These are phyloP conservation scores for Eruca vesicaria DNA, from an alignment of 441 rosid genomes.

Conservation along the genomic window DNA sequence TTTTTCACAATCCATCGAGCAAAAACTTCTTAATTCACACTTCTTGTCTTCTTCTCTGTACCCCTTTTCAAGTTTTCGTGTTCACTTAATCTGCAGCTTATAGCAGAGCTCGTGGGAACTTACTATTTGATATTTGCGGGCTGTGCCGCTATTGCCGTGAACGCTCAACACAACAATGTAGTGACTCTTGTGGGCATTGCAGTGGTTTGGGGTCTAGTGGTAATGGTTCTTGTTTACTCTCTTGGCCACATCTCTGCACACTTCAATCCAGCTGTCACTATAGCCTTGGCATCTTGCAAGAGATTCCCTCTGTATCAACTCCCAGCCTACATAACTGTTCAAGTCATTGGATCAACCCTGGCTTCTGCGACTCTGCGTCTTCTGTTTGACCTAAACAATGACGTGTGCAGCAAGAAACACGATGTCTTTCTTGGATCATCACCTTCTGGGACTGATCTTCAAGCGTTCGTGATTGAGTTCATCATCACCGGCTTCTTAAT, in stretches of 20 bases:
- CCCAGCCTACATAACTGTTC: slow-evolving; percentile 32
- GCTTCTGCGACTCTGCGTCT: slow-evolving; percentile 36
- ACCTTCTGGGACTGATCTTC: slow-evolving; percentile 29
- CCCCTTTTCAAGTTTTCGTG: background rate
- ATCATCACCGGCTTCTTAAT: slow-evolving; percentile 32
- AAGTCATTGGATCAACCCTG: slow-evolving; percentile 35
- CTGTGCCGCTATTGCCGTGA: slow-evolving; percentile 34
- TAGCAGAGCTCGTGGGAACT: slow-evolving; percentile 31
- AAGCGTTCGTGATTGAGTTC: slow-evolving; percentile 33
- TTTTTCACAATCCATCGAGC: background rate
- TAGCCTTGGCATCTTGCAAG: slow-evolving; percentile 17
- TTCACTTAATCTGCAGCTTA: slow-evolving; percentile 18
- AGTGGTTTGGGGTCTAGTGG: slow-evolving; percentile 32
- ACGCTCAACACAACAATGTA: slow-evolving; percentile 26
- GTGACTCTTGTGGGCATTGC: slow-evolving; percentile 39
- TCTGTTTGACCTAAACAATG: slow-evolving; percentile 25
- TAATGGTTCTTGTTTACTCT: slow-evolving; percentile 31
- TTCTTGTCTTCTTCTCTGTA: background rate
- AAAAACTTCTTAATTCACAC: background rate
- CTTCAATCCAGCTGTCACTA: slow-evolving; percentile 34
- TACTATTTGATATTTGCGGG: slow-evolving; percentile 35
- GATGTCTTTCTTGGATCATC: slow-evolving; percentile 36
- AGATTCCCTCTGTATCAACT: slow-evolving; percentile 27
- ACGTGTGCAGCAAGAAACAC: slow-evolving; percentile 36
- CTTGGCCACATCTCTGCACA: slow-evolving; percentile 35